Evolutionary conservation across 345 rosid species (phyloP), one percentile per base, ranked within the genome.

Genomic region (Gossypium rotundifolium): DNA sequence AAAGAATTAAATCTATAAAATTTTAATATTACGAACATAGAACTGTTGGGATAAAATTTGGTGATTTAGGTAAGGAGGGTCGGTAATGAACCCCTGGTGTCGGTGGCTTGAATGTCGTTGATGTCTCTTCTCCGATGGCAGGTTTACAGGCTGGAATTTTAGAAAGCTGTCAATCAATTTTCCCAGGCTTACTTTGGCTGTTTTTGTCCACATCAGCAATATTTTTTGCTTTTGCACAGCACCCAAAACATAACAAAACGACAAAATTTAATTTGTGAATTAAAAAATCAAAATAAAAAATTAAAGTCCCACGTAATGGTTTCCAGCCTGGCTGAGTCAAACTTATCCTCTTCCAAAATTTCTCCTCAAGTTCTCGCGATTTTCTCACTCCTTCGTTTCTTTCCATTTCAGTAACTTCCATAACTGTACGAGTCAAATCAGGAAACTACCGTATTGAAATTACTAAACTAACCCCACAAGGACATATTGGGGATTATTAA

Each of bases 311-410:
- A 71, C 59, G 54, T 51, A 59, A 23, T 85, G 84, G 80, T 67
- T 11, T 77, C 86, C 86, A 85, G 84, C 64, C 88, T 82, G 88
- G 75, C 80, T 48, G 54, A 69, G 78, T 77, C 83, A 79, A 81
- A 72, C 73, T 63, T 70, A 57, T 74, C 73, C 49, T 14, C 71
- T 38, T 63, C 29, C 9, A 3, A 55, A 22, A 46, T 52, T 22
- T 69, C 25, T 33, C 74, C 25, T 63, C 49, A 40, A 79, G 33
- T 44, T 78, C 74, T 65, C 73, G 60, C 68, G 74, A 42, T 51
- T 52, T 16, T 33, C 74, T 57, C 48, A 14, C 46, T 57, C 40
- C 12, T 9, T 10, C n/a, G 16, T 52, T 29, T 48, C 55, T 38
- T 40, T 62, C 44, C 62, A 0, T 65, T 60, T 73, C 13, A 46